phyloP scores from a whole-genome alignment of 495 filamentous ascomycete genomes.

The Sabuloglossum arenarium region DNA sequence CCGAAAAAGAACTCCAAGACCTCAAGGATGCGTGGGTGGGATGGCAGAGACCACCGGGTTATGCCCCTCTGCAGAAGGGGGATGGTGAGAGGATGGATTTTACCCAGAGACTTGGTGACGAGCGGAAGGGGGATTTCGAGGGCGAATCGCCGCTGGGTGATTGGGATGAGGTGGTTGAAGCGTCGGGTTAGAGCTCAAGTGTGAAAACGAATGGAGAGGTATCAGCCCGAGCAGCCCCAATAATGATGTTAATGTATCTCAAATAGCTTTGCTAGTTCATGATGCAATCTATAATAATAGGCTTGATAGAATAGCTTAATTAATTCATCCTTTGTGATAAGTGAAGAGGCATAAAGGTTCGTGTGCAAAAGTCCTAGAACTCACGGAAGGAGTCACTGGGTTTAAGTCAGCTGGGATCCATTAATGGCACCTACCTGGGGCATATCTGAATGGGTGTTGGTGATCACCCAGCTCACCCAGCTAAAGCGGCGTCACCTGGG shows the following conservation, averaged over 20 bases:
- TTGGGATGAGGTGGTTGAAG: not conserved
- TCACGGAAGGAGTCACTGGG: not conserved
- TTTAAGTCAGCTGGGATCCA: not conserved
- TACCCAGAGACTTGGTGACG: not conserved
- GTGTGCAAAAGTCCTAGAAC: not conserved
- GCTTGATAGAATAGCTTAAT: not conserved
- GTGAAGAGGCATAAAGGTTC: not conserved
- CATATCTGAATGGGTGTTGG: not conserved
- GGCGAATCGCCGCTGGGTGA: not conserved
- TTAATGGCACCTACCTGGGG: not conserved
- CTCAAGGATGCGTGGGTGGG: not conserved
- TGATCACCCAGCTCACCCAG: not conserved
- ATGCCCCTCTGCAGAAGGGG: not conserved
- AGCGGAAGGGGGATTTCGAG: not conserved
- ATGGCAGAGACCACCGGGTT: not conserved
- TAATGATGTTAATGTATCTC: not conserved
- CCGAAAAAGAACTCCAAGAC: not conserved
- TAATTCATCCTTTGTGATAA: not conserved
- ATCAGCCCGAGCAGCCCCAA: too few species aligned
- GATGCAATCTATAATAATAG: not conserved
- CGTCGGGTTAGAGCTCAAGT: not conserved
- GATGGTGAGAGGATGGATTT: not conserved
- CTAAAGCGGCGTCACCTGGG: not conserved
- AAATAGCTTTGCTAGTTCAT: not conserved
- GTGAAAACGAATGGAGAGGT: not conserved